A percentile compares a stretch with the other conserved stretches of the same genome.
phyloP scores from a whole-genome alignment of 2,329 filamentous ascomycete species.

The Arthroderma sp. region DNA sequence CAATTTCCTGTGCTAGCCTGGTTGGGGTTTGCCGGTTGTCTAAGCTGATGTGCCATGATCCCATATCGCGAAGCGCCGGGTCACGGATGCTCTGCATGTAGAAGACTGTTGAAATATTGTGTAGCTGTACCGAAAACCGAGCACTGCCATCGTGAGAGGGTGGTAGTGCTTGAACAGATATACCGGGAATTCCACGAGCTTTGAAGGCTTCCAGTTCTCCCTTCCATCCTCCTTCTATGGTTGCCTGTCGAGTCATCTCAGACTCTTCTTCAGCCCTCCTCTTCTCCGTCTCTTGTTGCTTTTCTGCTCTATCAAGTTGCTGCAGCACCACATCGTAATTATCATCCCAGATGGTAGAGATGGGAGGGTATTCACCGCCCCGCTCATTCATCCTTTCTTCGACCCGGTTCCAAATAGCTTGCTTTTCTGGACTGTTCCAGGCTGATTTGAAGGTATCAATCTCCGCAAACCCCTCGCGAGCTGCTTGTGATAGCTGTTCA shows the following conservation, averaged over 20 bases:
- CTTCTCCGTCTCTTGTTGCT: constrained; percentile 15
- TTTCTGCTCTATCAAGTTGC: constrained; percentile 19
- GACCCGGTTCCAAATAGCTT: constrained; percentile 25
- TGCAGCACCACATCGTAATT: constrained; percentile 27
- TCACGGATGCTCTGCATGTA: constrained; percentile 18
- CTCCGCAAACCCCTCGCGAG: constrained; percentile 23
- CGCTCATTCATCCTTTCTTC: constrained; percentile 25
- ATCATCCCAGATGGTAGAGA: constrained; percentile 26
- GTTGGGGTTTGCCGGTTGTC: constrained; percentile 15
- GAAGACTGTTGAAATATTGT: constrained; percentile 23
- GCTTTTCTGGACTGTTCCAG: constrained; percentile 30
- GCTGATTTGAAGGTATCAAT: constrained; percentile 26
- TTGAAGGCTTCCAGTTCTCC: constrained; percentile 21
- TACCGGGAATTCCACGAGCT: constrained; percentile 15
- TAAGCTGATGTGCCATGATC: constrained; percentile 22
- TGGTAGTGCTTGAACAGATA: constrained; percentile 16
- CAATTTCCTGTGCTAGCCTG: constrained; percentile 23
- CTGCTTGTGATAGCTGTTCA: constrained; percentile 22
- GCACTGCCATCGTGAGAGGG: constrained; percentile 14
- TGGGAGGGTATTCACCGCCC: constrained; percentile 24
- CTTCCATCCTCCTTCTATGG: constrained; percentile 22
- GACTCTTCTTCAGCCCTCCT: constrained; percentile 17
- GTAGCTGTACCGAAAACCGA: constrained; percentile 16
- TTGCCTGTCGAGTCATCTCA: constrained; percentile 17
- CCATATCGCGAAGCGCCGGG: constrained; percentile 5